Evolutionary conservation across 768 basidiomycete species (phyloP).

Genomic region (Coprinellus aureogranulatus): DNA sequence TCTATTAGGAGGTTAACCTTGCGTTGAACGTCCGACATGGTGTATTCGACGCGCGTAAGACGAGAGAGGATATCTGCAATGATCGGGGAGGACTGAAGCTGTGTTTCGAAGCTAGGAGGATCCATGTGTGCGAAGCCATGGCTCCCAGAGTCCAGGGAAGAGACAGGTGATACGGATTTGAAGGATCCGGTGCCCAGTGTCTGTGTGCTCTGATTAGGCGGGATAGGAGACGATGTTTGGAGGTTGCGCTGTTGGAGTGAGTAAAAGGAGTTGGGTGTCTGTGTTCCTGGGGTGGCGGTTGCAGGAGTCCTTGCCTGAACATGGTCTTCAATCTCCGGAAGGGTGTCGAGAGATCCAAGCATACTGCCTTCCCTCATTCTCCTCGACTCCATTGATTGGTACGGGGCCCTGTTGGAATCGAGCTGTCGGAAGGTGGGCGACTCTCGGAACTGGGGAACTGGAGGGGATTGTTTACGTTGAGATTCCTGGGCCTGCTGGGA

Average conservation of each 20-base stretch:
- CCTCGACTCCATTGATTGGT: slow-evolving; percentile 35
- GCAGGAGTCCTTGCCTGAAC: slow-evolving; percentile 19
- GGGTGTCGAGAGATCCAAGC: slow-evolving; percentile 48
- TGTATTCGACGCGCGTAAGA: slow-evolving; percentile 66
- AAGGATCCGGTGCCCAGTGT: slow-evolving; percentile 36
- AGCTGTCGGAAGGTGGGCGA: slow-evolving; percentile 48
- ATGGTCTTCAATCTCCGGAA: slow-evolving; percentile 54
- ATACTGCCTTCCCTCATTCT: slow-evolving; percentile 47
- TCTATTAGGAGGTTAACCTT: slow-evolving; percentile 79
- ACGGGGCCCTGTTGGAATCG: slow-evolving; percentile 42
- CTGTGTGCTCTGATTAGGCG: background rate
- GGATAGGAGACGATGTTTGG: slow-evolving; percentile 3
- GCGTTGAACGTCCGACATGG: slow-evolving; percentile 68
- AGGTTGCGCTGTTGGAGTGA: slow-evolving; percentile 28
- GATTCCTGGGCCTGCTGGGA: slow-evolving; percentile 33
- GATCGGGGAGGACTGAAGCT: slow-evolving; percentile 72
- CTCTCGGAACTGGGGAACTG: slow-evolving; percentile 37
- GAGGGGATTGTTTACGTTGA: slow-evolving; percentile 35
- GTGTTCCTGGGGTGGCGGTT: slow-evolving; percentile 15
- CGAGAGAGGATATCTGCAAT: slow-evolving; percentile 77
- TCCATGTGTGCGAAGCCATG: slow-evolving; percentile 54
- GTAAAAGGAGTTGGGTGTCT: slow-evolving; percentile 32
- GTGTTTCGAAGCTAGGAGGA: slow-evolving; percentile 59
- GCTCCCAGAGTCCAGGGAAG: slow-evolving; percentile 73
- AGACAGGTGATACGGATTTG: slow-evolving; percentile 71